Evolutionary conservation across 2,329 filamentous ascomycete species (phyloP).

Genomic region (Hypoxylon sp.): DNA sequence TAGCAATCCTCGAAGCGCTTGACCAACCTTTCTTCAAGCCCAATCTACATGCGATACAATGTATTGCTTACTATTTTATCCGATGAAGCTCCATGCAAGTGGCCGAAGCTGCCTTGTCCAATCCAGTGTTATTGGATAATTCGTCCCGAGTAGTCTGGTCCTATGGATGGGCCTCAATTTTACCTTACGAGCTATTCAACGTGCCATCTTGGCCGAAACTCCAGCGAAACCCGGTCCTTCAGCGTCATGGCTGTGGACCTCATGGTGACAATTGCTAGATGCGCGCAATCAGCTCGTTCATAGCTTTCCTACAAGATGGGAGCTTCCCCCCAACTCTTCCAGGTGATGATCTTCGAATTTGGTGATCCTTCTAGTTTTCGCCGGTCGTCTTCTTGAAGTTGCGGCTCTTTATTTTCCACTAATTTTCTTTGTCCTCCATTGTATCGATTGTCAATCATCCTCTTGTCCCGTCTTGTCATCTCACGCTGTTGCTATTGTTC

Average conservation of each 20-base stretch:
- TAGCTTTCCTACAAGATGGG: slow-evolving; percentile 41
- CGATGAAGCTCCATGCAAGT: slow-evolving; percentile 17
- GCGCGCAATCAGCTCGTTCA: slow-evolving; percentile 18
- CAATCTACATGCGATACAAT: slow-evolving; percentile 30
- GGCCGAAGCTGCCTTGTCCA: slow-evolving; percentile 19
- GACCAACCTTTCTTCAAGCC: slow-evolving; percentile 34
- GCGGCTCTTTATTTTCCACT: slow-evolving; percentile 30
- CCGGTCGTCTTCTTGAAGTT: slow-evolving; percentile 27
- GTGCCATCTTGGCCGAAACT: slow-evolving; percentile 31
- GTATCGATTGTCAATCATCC: slow-evolving; percentile 26
- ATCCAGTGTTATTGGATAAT: slow-evolving; percentile 35
- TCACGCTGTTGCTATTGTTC: slow-evolving; percentile 32
- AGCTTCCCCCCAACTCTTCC: slow-evolving; percentile 24
- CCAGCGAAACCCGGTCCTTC: slow-evolving; percentile 23
- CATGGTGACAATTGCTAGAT: slow-evolving; percentile 8
- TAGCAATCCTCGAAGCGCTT: slow-evolving; percentile 37
- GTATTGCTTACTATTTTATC: slow-evolving; percentile 4
- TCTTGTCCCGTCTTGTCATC: slow-evolving; percentile 35
- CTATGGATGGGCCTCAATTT: slow-evolving; percentile 41
- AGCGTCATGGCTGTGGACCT: slow-evolving; percentile 14
- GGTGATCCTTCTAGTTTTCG: slow-evolving; percentile 37
- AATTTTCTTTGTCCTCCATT: slow-evolving; percentile 30
- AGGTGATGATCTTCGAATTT: slow-evolving; percentile 32
- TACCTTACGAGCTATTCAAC: slow-evolving; percentile 32
- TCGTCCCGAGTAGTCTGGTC: slow-evolving; percentile 34